phyloP scores from a whole-genome alignment of 2,329 filamentous ascomycete genomes.

The Aspergillus brunneoviolaceus region DNA sequence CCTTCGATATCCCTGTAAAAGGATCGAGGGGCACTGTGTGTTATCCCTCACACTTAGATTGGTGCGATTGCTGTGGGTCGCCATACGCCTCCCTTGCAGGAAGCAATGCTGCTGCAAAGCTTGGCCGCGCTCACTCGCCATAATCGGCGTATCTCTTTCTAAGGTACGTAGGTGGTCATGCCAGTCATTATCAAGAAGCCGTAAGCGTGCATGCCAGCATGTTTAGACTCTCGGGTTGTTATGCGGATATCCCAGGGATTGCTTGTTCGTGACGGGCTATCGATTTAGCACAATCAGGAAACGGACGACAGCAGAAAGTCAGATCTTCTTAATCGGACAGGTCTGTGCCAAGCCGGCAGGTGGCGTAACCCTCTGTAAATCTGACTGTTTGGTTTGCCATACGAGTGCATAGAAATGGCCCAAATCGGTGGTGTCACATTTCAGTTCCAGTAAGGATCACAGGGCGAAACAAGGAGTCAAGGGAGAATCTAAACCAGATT shows the following conservation, averaged over 20 bases:
- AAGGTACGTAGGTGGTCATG: neutral
- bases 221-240: neutral
- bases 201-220: neutral
- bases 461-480: neutral
- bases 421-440: neutral
- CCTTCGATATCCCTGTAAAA: neutral
- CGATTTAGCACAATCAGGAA: neutral
- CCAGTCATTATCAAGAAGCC: neutral
- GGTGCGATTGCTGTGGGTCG: constrained; percentile 4
- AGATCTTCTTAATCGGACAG: neutral
- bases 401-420: neutral
- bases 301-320: neutral
- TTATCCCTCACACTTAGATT: neutral
- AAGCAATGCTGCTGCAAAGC: constrained; percentile 6
- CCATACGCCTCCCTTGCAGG: constrained; percentile 8
- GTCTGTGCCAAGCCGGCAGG: neutral
- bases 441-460: neutral
- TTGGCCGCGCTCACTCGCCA: constrained; percentile 1
- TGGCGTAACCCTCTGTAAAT: neutral
- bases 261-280: neutral
- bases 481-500: neutral
- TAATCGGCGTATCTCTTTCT: neutral
- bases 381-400: neutral
- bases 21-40: neutral
- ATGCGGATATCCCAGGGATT: neutral